Percentiles rank a stretch among this genome's conserved stretches.
These are phyloP conservation scores for Sugiyamaella floridensis DNA, from an alignment of 805 yeast species.

Conservation along the genomic window DNA sequence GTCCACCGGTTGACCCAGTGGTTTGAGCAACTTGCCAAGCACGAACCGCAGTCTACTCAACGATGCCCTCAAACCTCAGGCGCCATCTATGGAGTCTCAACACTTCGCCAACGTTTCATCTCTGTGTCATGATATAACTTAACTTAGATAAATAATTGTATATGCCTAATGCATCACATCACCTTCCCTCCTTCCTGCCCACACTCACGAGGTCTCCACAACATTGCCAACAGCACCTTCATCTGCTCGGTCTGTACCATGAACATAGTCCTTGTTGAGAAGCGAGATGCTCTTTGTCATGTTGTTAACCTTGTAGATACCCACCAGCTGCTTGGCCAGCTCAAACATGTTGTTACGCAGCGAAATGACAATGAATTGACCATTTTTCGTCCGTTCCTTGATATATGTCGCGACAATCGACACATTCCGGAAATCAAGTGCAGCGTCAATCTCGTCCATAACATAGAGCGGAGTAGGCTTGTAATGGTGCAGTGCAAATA, in stretches of 20 bases:
- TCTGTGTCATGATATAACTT: neutral
- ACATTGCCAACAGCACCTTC: neutral
- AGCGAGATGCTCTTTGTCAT: conserved; percentile 82
- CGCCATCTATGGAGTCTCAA: conserved; percentile 12
- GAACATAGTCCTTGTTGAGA: conserved; percentile 42
- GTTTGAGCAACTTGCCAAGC: conserved; percentile 13
- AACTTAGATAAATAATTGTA: too few species aligned
- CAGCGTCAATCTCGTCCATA: conserved; percentile 99
- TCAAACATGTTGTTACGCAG: conserved; percentile 97
- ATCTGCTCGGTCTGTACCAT: conserved; percentile 2
- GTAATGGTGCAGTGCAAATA: conserved; percentile 90
- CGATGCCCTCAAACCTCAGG: conserved; percentile 13
- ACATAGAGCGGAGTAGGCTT: conserved; percentile 97
- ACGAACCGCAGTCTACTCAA: neutral
- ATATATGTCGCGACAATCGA: conserved; percentile 96
- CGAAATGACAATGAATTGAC: conserved; percentile 93
- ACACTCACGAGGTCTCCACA: neutral
- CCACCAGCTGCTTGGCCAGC: conserved; percentile 87
- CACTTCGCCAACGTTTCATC: conserved; percentile 16
- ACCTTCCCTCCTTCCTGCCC: too few species aligned
- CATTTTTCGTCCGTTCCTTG: conserved; percentile 90
- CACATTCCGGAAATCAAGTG: conserved; percentile 92
- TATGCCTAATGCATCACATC: too few species aligned
- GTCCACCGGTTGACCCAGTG: conserved; percentile 15
- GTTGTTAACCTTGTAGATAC: conserved; percentile 88